Base-by-base conservation (phyloP, 2,329 filamentous ascomycete genomes). In the Macrophomina pseudophaseolina region DNA sequence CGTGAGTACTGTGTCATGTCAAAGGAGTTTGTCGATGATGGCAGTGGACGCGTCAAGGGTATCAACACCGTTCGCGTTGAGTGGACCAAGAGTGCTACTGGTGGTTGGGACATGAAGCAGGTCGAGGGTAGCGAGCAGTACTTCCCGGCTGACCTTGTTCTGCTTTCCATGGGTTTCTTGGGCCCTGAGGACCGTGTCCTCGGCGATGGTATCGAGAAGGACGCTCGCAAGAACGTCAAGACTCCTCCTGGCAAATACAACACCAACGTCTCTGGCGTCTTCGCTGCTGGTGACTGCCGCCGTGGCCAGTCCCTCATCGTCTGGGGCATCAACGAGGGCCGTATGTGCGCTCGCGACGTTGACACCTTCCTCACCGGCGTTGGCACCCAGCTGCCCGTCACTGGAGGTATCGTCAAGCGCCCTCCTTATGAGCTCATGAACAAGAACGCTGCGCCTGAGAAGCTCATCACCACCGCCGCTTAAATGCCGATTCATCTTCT, bases 21-120 rank as follows among this genome's bases (percentile, higher is more conserved):
- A 18, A 94, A 96, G 83, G 92, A 97, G 74, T 98, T 98, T 72
- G 92, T 96, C 68, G 92, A 94, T 71, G 93, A 97, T 73, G 94
- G 93, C 69, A 87, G 81, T 59, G 94, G 94, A 77, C 90, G 90
- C 71, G 93, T 98, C 76, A 96, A 93, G 85, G 94, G 94, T 70
- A 97, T 98, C 85, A 97, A 95, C 82, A 97, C 93, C 51, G 88
- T 95, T 67, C 93, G 94, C 65, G 94, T 98, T 51, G 94, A 97
- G 79, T 98, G 94, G 94, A 95, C 93, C 73, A 95, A 94, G 85
- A 92, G 89, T 64, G 86, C 92, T 33, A 90, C 88, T 69, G 94
- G 94, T 71, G 94, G 94, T 52, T 98, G 94, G 94, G 94, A 97
- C 81, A 97, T 98, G 93, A 97, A 97, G 87, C 94, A 97, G 80